These are phyloP conservation scores for Cercophora sp. DNA, from an alignment of 495 filamentous ascomycete species.

Conservation along the genomic window DNA sequence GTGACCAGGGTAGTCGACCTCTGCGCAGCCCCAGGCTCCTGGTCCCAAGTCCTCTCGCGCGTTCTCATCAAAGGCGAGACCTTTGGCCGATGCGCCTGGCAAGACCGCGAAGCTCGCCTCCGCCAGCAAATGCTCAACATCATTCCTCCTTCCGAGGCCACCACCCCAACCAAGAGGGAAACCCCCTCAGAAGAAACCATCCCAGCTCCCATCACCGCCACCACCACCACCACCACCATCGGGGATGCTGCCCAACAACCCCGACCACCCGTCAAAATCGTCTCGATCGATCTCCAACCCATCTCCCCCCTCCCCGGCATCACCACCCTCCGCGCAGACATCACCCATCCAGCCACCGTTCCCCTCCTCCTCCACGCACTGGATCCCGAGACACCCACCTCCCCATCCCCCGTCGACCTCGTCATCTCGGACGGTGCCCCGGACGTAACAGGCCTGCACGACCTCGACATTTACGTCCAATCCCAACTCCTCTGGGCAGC, in stretches of 20 bases:
- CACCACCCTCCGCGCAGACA: constrained; percentile 85
- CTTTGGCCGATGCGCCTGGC: constrained; percentile 78
- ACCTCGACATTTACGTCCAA: constrained; percentile 97
- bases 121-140: constrained; percentile 52
- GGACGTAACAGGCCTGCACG: constrained; percentile 93
- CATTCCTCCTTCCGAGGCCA: too few relatives aligned
- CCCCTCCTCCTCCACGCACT: constrained; percentile 81
- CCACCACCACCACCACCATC: too few relatives aligned
- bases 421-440: constrained; percentile 94
- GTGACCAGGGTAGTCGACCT: constrained; percentile 95
- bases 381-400: constrained; percentile 65
- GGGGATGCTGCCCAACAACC: constrained; percentile 22
- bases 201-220: too few relatives aligned
- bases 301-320: constrained; percentile 93
- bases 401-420: constrained; percentile 68
- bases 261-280: constrained; percentile 80
- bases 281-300: constrained; percentile 91
- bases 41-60: constrained; percentile 92
- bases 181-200: too few relatives aligned
- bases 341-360: constrained; percentile 93
- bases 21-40: constrained; percentile 92
- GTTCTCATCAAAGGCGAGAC: constrained; percentile 89
- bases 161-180: too few relatives aligned
- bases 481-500: constrained; percentile 91
- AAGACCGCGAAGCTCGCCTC: constrained; percentile 67